These are phyloP conservation scores for Saposhnikovia divaricata DNA, from an alignment of 129 eudicot species.

Conservation along the genomic window DNA sequence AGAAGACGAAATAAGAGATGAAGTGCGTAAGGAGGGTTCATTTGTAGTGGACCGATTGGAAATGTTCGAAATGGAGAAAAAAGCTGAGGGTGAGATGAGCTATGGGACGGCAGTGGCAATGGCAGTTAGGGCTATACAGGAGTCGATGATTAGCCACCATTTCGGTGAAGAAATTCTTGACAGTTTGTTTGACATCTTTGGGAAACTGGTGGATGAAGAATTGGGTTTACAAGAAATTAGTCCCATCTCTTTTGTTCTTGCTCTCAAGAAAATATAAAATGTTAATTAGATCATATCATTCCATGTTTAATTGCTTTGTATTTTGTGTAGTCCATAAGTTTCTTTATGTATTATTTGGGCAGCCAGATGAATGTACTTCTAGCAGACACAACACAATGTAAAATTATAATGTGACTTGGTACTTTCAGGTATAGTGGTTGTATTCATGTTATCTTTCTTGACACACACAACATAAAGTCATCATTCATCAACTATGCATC, in stretches of 20 bases:
- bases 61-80: constrained; percentile 53
- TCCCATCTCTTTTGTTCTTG: constrained; percentile 37
- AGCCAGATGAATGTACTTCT: background rate
- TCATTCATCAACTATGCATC: too few relatives aligned
- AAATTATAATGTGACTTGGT: too few relatives aligned
- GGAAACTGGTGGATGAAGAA: constrained; percentile 65
- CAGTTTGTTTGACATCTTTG: constrained; percentile 47
- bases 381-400: background rate
- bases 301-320: background rate
- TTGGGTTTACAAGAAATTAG: constrained; percentile 44
- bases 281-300: background rate
- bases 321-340: background rate
- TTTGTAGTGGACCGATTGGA: constrained; percentile 45
- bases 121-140: constrained; percentile 81
- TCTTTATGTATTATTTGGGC: background rate
- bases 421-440: too few relatives aligned
- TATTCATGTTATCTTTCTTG: too few relatives aligned
- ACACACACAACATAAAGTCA: too few relatives aligned
- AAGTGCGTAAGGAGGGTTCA: constrained; percentile 55
- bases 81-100: constrained; percentile 30
- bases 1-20: constrained; percentile 55
- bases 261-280: constrained; percentile 42
- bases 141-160: constrained; percentile 77
- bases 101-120: constrained; percentile 74
- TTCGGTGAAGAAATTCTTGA: constrained; percentile 68